Percentiles rank a stretch among this genome's conserved stretches.
These are phyloP conservation scores for Xylaria sp. DNA, from an alignment of 2,329 filamentous ascomycete genomes.

Conservation along the genomic window DNA sequence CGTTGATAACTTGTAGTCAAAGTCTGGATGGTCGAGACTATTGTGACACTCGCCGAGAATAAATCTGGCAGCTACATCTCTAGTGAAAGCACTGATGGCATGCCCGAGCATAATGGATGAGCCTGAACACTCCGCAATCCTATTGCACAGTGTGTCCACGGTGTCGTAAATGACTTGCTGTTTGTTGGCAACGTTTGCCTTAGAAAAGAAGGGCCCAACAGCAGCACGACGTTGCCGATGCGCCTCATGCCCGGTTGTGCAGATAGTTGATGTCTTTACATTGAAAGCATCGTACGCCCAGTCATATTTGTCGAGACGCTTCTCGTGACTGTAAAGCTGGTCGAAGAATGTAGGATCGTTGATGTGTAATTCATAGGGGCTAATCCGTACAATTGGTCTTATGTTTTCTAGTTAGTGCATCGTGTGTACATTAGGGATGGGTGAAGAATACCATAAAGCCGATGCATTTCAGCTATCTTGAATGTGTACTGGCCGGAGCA, in stretches of 20 bases:
- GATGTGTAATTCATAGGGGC: constrained; percentile 31
- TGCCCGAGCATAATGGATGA: too few relatives aligned
- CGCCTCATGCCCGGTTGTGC: constrained; percentile 15
- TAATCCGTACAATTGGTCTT: constrained; percentile 35
- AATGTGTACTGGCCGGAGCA: constrained; percentile 25
- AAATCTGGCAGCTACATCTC: constrained; percentile 24
- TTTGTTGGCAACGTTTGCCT: constrained; percentile 30
- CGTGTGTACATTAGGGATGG: neutral
- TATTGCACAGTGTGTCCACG: too few relatives aligned
- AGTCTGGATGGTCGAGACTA: constrained; percentile 35
- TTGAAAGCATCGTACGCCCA: constrained; percentile 28
- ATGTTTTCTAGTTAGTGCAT: neutral
- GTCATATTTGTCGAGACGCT: constrained; percentile 30
- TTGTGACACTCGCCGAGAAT: constrained; percentile 13
- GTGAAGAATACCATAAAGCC: constrained; percentile 5
- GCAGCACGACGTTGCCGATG: constrained; percentile 35
- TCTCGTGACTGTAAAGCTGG: constrained; percentile 26
- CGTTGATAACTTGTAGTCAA: constrained; percentile 23
- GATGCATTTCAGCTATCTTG: constrained; percentile 22
- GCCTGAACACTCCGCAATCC: too few relatives aligned
- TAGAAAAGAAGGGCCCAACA: constrained; percentile 39
- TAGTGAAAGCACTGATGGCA: constrained; percentile 14
- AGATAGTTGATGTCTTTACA: neutral
- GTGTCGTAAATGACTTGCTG: too few relatives aligned
- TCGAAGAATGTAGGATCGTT: constrained; percentile 29